Conservation (phyloP, 2,329 filamentous ascomycete genomes). For the Lachnellula suecica region DNA sequence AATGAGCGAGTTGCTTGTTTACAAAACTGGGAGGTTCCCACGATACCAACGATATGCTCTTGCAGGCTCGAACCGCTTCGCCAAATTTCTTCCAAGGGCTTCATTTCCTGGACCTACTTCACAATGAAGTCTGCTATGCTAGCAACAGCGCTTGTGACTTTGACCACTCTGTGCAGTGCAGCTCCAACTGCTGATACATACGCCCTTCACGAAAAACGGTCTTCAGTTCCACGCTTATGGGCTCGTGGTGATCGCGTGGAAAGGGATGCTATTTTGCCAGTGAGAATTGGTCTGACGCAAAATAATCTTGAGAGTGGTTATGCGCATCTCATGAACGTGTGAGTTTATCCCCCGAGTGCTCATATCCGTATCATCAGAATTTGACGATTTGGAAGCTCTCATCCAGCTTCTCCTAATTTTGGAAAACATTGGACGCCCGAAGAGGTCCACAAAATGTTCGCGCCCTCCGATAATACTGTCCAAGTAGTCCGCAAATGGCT, state of each 20-base stretch:
- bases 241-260: constrained; percentile 9
- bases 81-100: background rate
- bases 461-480: constrained; percentile 32
- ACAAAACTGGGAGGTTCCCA: background rate
- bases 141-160: background rate
- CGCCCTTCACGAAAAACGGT: constrained; percentile 18
- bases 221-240: constrained; percentile 12
- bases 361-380: background rate
- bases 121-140: constrained; percentile 3
- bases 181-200: constrained; percentile 12
- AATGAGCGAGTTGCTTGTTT: background rate
- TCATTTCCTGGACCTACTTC: background rate
- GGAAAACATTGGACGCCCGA: constrained; percentile 36
- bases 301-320: constrained; percentile 19
- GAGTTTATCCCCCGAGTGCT: background rate
- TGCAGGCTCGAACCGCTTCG: background rate
- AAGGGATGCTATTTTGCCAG: constrained; percentile 17
- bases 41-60: background rate
- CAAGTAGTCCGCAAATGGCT: constrained; percentile 36
- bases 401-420: constrained; percentile 32
- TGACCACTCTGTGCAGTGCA: constrained; percentile 5
- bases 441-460: constrained; percentile 34
- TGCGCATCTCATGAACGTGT: constrained; percentile 24
- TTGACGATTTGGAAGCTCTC: constrained; percentile 21
- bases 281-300: constrained; percentile 21